A percentile compares a stretch with the other conserved stretches of the same genome.
Evolutionary conservation across 352 stramenopile genomes (phyloP).

Genomic region (Phytophthora pluvialis): DNA sequence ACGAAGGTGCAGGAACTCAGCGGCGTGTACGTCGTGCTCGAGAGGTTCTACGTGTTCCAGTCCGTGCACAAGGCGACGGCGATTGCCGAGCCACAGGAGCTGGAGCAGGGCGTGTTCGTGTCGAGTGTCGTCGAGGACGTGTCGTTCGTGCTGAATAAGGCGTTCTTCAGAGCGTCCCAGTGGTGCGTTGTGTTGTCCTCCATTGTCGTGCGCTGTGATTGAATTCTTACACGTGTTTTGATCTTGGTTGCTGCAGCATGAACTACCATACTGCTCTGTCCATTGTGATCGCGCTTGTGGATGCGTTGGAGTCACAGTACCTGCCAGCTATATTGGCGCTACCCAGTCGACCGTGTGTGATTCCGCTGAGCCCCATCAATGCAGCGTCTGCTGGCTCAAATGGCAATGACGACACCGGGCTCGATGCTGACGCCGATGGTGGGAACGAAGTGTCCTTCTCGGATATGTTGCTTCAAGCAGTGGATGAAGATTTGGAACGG

Average conservation of each 20-base stretch:
- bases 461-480: slow-evolving; percentile 76
- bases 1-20: slow-evolving; percentile 78
- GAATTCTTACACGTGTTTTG: slow-evolving; percentile 16
- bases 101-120: slow-evolving; percentile 71
- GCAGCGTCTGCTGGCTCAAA: slow-evolving; percentile 4
- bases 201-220: not conserved
- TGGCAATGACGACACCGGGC: not conserved
- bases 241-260: slow-evolving; percentile 44
- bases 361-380: slow-evolving; percentile 46
- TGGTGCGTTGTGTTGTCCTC: slow-evolving; percentile 50
- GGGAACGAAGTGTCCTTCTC: slow-evolving; percentile 72
- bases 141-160: slow-evolving; percentile 87
- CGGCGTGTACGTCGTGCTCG: slow-evolving; percentile 81
- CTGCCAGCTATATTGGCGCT: slow-evolving; percentile 76
- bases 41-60: slow-evolving; percentile 89
- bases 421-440: slow-evolving; percentile 27
- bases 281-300: slow-evolving; percentile 84
- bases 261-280: slow-evolving; percentile 86
- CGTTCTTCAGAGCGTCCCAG: slow-evolving; percentile 76
- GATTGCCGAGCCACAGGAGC: slow-evolving; percentile 80
- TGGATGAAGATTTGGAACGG: slow-evolving; percentile 78
- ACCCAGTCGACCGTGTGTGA: slow-evolving; percentile 61
- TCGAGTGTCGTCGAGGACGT: slow-evolving; percentile 86
- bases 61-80: slow-evolving; percentile 85
- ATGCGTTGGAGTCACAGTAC: slow-evolving; percentile 83